phyloP scores from a whole-genome alignment of 345 rosid species.

The Boechera retrofracta region DNA sequence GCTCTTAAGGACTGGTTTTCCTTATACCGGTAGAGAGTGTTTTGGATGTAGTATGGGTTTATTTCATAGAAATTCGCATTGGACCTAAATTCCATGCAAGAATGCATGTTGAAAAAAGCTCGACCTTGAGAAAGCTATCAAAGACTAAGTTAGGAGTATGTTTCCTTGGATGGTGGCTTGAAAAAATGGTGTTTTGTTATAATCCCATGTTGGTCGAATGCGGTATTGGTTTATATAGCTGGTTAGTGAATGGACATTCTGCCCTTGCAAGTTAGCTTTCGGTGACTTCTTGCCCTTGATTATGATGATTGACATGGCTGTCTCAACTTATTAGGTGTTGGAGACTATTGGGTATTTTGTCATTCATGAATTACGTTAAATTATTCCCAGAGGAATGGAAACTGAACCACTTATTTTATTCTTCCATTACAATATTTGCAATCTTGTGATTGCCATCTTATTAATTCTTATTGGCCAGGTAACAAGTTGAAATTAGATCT shows the following conservation, averaged over 20 bases:
- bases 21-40: neutral
- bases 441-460: constrained; percentile 14
- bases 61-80: neutral
- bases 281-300: constrained; percentile 7
- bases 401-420: constrained; percentile 7
- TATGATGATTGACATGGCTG: constrained; percentile 17
- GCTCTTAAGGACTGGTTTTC: neutral
- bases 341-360: constrained; percentile 19
- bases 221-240: constrained; percentile 6
- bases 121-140: neutral
- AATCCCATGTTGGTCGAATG: neutral
- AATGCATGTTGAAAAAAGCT: constrained; percentile 8
- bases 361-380: constrained; percentile 11
- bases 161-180: constrained; percentile 3
- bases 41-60: neutral
- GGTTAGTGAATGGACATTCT: neutral
- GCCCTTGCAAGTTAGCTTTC: neutral
- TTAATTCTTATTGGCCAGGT: constrained; percentile 8
- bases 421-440: constrained; percentile 9
- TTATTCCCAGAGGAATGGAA: constrained; percentile 18
- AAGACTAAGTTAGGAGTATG: constrained; percentile 6
- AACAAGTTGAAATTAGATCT: constrained; percentile 19
- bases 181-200: neutral
- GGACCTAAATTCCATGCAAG: constrained; percentile 5
- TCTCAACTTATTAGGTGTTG: constrained; percentile 8